Evolutionary conservation across 1,284 basidiomycete genomes (phyloP), one percentile per base, ranked within the genome.

Genomic region (Singerocomus rubriflavus): DNA sequence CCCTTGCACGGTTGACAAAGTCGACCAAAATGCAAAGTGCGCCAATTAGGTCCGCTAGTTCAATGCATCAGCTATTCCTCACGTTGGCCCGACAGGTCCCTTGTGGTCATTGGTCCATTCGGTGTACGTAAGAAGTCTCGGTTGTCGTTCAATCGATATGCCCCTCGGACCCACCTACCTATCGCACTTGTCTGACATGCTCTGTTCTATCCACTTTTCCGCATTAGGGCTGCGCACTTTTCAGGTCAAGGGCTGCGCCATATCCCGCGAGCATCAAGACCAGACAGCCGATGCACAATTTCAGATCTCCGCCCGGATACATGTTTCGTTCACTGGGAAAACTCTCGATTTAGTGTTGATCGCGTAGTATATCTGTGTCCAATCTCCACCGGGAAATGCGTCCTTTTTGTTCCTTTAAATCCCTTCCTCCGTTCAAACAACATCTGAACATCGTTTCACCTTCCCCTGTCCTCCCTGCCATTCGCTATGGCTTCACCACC

Each of bases 281-380:
- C 68, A 67, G 55, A 66, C 52, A 43, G 61, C 65, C 65, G 68
- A 65, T 68, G 55, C 54, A 53, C 49, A 66, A 56, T 54, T 64
- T 64, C 59, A 70, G 69, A 67, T 67, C 65, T 67, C 68, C 68
- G 68, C 70, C 68, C 53, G 61, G 65, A 70, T 69, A 50, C 55
- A 55, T 64, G 67, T 63, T 63, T 70, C 67, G 66, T 56, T 68
- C 62, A 66, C 55, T 58, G 63, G 68, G 54, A 70, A 68, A 64
- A 64, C 21, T 69, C 61, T 69, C 61, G 58, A 65, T 68, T 69
- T 67, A 65, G 68, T 60, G 56, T 56, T 70, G 68, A 71, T 67
- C 65, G 59, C 66, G 66, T 70, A 64, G 65, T 68, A 66, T 69
- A 71, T 71, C 67, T 71, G 66, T 70, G 61, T 58, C 67, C 61